A percentile compares a stretch with the other conserved stretches of the same genome.
These are phyloP conservation scores for Mortierella sp. DNA, from an alignment of 371 early-diverging fungal genomes.

Conservation along the genomic window DNA sequence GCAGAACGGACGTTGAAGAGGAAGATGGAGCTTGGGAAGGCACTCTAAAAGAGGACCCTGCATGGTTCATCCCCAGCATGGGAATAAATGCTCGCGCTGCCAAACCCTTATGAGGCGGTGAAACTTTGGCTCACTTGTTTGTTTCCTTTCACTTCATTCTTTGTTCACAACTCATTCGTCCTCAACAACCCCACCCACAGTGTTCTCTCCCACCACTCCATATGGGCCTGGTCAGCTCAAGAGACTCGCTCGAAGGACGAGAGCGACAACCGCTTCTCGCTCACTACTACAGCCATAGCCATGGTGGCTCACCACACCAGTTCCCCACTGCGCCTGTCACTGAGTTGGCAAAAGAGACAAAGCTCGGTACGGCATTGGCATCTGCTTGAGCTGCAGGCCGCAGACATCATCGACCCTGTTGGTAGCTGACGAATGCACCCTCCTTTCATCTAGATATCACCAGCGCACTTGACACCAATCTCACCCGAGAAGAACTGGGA, in stretches of 20 bases:
- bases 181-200: background rate
- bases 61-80: no score
- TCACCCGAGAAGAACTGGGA: slow-evolving; percentile 45
- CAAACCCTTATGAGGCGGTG: no score
- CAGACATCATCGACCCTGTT: no score
- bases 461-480: slow-evolving; percentile 49
- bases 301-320: slow-evolving; percentile 17
- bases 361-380: slow-evolving; percentile 23
- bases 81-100: no score
- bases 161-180: background rate
- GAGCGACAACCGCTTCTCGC: slow-evolving; percentile 24
- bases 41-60: slow-evolving; percentile 15
- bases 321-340: slow-evolving; percentile 51
- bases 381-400: background rate
- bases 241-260: slow-evolving; percentile 13
- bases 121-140: background rate
- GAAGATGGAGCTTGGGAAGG: slow-evolving; percentile 92
- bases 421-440: no score
- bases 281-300: slow-evolving; percentile 10
- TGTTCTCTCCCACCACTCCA: background rate
- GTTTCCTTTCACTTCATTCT: background rate
- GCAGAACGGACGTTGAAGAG: slow-evolving; percentile 83
- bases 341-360: slow-evolving; percentile 31
- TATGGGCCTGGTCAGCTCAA: slow-evolving; percentile 31
- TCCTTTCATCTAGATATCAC: slow-evolving; percentile 31